Percentiles rank a stretch among this genome's conserved stretches.
These are phyloP conservation scores for Dicorynia guianensis DNA, from an alignment of 306 rosid genomes.

Conservation along the genomic window DNA sequence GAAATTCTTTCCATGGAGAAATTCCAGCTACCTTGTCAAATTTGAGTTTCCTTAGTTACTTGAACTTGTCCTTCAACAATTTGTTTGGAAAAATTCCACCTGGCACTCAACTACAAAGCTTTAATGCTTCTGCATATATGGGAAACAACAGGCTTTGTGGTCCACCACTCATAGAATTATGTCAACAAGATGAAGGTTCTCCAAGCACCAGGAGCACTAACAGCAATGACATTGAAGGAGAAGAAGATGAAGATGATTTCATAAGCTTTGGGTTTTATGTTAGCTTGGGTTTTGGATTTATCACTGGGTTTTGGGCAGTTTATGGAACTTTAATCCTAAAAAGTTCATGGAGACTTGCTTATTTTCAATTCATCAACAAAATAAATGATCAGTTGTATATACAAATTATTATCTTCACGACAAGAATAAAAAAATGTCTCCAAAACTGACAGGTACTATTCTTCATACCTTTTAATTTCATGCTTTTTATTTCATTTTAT, in stretches of 20 bases:
- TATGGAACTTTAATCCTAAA: slow-evolving; percentile 32
- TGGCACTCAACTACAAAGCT: slow-evolving; percentile 30
- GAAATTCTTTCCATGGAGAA: slow-evolving; percentile 29
- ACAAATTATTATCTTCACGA: neutral
- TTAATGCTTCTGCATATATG: slow-evolving; percentile 15
- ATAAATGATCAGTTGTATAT: slow-evolving; percentile 29
- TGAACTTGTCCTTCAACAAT: slow-evolving; percentile 33
- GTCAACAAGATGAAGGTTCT: neutral
- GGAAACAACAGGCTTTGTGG: slow-evolving; percentile 49
- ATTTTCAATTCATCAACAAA: slow-evolving; percentile 35
- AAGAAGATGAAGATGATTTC: slow-evolving; percentile 1
- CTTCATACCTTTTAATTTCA: too few relatives aligned
- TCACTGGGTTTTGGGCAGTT: slow-evolving; percentile 47
- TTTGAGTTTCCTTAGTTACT: slow-evolving; percentile 7
- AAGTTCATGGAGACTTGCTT: slow-evolving; percentile 37
- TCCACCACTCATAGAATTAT: slow-evolving; percentile 8
- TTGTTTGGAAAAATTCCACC: slow-evolving; percentile 31
- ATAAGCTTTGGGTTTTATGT: slow-evolving; percentile 34
- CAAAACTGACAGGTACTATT: too few relatives aligned
- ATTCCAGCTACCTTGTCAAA: slow-evolving; percentile 28
- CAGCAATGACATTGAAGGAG: neutral
- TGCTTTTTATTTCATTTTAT: too few relatives aligned
- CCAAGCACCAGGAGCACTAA: neutral
- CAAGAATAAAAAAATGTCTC: neutral
- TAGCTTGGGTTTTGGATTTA: slow-evolving; percentile 19